Percentiles rank a stretch among this genome's conserved stretches.
These are phyloP conservation scores for Incumbomyces delicatus DNA, from an alignment of 2,329 filamentous ascomycete species.

Conservation along the genomic window DNA sequence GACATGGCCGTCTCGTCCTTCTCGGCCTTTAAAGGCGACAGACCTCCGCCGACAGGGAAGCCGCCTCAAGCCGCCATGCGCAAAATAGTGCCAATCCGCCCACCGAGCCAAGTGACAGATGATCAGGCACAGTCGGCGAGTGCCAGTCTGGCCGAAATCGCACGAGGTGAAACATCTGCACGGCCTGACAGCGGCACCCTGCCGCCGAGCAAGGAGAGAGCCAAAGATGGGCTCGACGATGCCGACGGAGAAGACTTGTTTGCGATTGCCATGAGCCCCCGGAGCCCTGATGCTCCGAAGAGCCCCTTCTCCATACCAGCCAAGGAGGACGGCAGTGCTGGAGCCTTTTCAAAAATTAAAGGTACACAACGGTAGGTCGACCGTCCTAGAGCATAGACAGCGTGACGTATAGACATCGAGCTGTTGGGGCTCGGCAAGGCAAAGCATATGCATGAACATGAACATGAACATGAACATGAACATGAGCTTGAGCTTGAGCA, in stretches of 20 bases:
- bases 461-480: too few species aligned
- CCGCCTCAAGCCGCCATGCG: conserved; percentile 16
- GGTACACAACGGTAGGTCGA: conserved; percentile 11
- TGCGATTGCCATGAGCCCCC: conserved; percentile 73
- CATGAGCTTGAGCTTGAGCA: too few species aligned
- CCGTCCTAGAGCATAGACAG: too few species aligned
- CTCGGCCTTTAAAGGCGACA: conserved; percentile 46
- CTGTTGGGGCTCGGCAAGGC: too few species aligned
- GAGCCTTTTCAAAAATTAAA: conserved; percentile 21
- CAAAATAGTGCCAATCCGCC: conserved; percentile 28
- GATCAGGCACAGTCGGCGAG: conserved; percentile 24
- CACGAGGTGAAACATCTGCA: conserved; percentile 23
- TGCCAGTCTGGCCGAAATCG: conserved; percentile 21
- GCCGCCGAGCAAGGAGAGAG: conserved; percentile 30
- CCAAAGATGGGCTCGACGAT: conserved; percentile 58
- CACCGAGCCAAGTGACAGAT: conserved; percentile 30
- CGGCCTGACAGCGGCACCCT: conserved; percentile 22
- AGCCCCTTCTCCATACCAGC: conserved; percentile 63
- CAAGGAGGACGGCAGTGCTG: conserved; percentile 25
- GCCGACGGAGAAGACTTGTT: conserved; percentile 74
- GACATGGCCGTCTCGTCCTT: conserved; percentile 56
- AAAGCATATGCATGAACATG: too few species aligned
- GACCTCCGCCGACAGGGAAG: conserved; percentile 20
- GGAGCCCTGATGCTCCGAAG: conserved; percentile 75
- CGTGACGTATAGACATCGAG: too few species aligned